Conservation (phyloP, 768 basidiomycete species). For the Lyophyllum decastes region DNA sequence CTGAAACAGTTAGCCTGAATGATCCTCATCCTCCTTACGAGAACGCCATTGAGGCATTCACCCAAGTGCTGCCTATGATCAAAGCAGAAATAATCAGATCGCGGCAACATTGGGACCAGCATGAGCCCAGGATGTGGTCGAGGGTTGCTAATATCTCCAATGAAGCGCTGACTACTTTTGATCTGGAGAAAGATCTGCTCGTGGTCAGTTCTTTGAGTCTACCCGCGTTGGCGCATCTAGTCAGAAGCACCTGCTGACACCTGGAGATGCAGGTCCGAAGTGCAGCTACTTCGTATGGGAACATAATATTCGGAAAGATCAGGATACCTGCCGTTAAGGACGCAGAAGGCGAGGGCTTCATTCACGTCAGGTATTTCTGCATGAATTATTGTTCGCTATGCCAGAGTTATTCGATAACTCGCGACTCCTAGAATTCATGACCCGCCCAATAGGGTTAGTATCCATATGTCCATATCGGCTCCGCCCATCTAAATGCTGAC, state of each 20-base stretch:
- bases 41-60: slow-evolving; percentile 70
- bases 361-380: slow-evolving; percentile 59
- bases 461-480: background rate
- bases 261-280: slow-evolving; percentile 41
- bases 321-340: slow-evolving; percentile 68
- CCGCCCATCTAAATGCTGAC: slow-evolving; percentile 7
- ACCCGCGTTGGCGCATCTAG: too few species aligned
- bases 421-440: slow-evolving; percentile 67
- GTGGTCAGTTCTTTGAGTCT: slow-evolving; percentile 35
- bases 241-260: background rate
- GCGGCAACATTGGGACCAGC: slow-evolving; percentile 70
- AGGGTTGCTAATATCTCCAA: slow-evolving; percentile 56
- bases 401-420: too few species aligned
- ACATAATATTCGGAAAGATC: slow-evolving; percentile 76
- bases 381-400: background rate
- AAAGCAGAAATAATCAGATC: slow-evolving; percentile 68
- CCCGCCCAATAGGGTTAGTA: slow-evolving; percentile 65
- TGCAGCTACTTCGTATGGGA: slow-evolving; percentile 63
- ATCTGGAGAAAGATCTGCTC: slow-evolving; percentile 44
- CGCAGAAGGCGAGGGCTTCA: slow-evolving; percentile 59
- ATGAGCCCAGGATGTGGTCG: slow-evolving; percentile 74
- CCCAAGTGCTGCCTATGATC: slow-evolving; percentile 51
- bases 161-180: slow-evolving; percentile 51
- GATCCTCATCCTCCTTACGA: slow-evolving; percentile 57
- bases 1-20: slow-evolving; percentile 58